phyloP scores from a whole-genome alignment of 371 early-diverging fungal species.

The Haplosporangium sp. region DNA sequence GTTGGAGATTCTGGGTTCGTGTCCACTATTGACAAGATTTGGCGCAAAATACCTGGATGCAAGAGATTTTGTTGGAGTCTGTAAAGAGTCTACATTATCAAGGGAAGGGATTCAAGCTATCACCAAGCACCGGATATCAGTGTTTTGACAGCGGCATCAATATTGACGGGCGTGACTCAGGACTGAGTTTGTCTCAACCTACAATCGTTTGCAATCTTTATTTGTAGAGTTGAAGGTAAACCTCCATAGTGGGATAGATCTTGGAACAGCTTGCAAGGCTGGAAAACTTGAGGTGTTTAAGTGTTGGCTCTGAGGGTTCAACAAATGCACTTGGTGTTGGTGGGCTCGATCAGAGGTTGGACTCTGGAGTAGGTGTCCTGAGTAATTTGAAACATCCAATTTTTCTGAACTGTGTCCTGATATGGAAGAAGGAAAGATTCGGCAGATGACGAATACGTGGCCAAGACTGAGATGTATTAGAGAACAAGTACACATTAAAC shows the following conservation, averaged over 20 bases:
- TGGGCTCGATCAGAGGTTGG: neutral
- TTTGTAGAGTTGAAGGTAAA: neutral
- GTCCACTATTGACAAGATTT: neutral
- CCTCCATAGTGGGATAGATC: neutral
- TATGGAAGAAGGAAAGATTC: neutral
- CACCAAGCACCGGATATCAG: too few relatives aligned
- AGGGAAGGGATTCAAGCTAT: too few relatives aligned
- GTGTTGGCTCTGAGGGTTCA: neutral
- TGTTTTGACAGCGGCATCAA: too few relatives aligned
- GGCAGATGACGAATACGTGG: neutral
- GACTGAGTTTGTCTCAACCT: neutral
- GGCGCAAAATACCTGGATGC: neutral
- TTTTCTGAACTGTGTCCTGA: neutral
- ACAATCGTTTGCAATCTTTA: neutral
- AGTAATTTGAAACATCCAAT: neutral
- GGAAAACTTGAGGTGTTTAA: neutral
- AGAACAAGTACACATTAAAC: neutral
- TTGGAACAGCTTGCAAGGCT: neutral
- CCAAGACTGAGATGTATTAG: neutral
- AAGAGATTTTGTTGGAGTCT: neutral
- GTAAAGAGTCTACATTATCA: too few relatives aligned
- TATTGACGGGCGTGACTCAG: neutral
- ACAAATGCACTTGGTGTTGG: neutral
- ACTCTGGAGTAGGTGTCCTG: neutral
- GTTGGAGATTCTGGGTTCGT: neutral